Evolutionary conservation across 805 yeast genomes (phyloP), one percentile per base, ranked within the genome.

Genomic region (Kluyveromyces aestuarii): DNA sequence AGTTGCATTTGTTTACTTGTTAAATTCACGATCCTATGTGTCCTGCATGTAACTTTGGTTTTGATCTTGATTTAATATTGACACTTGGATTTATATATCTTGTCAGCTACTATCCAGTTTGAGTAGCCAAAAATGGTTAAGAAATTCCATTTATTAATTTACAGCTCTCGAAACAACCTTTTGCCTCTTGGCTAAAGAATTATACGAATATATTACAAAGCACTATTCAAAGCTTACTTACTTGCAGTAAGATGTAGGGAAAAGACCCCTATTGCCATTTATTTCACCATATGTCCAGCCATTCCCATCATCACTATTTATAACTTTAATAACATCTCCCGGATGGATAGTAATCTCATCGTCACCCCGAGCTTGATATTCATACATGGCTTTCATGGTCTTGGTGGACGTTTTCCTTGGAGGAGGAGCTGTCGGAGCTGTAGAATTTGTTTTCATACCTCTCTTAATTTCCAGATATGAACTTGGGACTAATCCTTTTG

Each of bases 241-340:
- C 69, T 46, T 80, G 82, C 69, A 65, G 63, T 90, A 90, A 52
- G 84, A 72, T 0, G 93, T 81, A 6, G 98, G 98, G 65, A 87
- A 82, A 48, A 84, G 62, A 1, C 95, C 95, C 17, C 68, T 70
- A 8, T 52, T 54, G 0, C 91, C 93, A 53, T 79, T 71, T 7
- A 84, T 50, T 61, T 86, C 91, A 11, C 97, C 98, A 55, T 82
- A 85, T 1, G 97, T 90, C 99, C 99, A 93, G 0, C 99, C 99
- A 38, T 76, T 76, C 9, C 88, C 90, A 55, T 84, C 86, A 46
- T 83, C 85, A 45, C 81, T 87, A 27, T 76, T 81, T 1, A 85
- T 59, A 11, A 93, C 75, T 10, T 76, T 73, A 17, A 93, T 77
- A 48, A 72, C 73, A 52, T 91, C 97, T 2, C 96, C 96, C 0